Percentiles rank a stretch among this genome's conserved stretches.
These are phyloP conservation scores for Albifimbria verrucaria DNA, from an alignment of 2,329 filamentous ascomycete species.

Conservation along the genomic window DNA sequence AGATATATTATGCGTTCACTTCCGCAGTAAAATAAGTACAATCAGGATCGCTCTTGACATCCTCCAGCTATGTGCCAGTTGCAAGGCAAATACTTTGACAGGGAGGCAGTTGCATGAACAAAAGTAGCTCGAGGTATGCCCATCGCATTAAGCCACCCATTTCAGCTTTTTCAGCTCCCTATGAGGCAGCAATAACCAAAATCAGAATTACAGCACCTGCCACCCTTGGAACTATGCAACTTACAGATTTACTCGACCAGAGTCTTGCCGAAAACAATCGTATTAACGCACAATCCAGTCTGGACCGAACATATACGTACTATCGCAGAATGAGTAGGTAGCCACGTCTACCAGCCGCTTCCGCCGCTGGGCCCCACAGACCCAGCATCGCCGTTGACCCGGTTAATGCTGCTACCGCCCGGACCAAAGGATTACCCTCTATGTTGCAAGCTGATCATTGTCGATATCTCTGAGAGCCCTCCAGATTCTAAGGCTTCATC, in stretches of 20 bases:
- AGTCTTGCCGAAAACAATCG: background rate
- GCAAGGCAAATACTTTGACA: background rate
- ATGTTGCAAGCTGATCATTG: no score
- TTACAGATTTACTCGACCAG: background rate
- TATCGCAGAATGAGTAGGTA: background rate
- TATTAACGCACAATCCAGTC: background rate
- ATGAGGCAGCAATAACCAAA: background rate
- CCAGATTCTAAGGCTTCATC: no score
- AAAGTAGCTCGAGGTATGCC: background rate
- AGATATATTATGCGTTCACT: background rate
- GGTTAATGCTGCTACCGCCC: no score
- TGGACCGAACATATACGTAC: background rate
- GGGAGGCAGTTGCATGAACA: background rate
- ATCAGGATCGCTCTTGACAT: background rate
- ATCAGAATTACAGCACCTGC: background rate
- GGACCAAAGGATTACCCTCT: no score
- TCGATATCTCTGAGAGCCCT: no score
- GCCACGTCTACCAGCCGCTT: no score
- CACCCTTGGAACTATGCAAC: background rate
- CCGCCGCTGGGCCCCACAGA: no score
- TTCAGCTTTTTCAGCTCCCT: background rate
- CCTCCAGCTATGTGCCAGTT: background rate
- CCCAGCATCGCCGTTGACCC: no score
- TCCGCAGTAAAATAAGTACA: background rate
- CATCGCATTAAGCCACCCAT: background rate